Base-by-base conservation (phyloP, 257 asterid genomes). In the Coffea eugenioides region DNA sequence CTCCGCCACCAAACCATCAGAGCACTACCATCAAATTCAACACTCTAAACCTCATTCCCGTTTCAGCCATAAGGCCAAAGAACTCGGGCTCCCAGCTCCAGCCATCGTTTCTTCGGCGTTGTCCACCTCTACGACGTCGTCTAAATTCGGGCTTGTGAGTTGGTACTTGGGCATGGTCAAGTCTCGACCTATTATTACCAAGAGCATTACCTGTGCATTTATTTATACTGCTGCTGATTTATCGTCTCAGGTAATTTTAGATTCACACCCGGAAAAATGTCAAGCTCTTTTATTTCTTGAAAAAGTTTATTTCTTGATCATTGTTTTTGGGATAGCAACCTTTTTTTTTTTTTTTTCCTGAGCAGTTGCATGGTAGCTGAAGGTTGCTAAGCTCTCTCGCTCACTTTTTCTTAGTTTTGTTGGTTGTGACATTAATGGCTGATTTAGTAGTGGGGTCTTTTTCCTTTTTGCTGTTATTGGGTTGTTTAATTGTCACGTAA, bases 151-250 rank as follows among this genome's bases (percentile, higher is more conserved):
- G 68, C 46, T 93, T 57, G 86, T 92, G 10, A 46, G 83, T 5
- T 92, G 99, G 99, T 92, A 94, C 81, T 62, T 96, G 89, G 79
- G 83, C 74, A 71, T 83, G 89, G 80, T 96, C 74, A 82, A 88
- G 77, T 82, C 91, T 65, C 89, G 91, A 16, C 98, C 99, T 76
- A 56, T 95, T 84, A 77, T 89, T 78, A 95, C 98, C 39, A 95
- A 95, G 84, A 88, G 94, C 88, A 71, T 87, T 76, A 93, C 99
- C 52, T 83, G 95, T 74, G 89, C 94, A 15, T 77, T 92, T 73
- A 94, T 96, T 46, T 90, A 94, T 84, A 80, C 93, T 18, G 97
- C 96, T 23, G 97, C 98, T 65, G 99, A 94, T 75, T 56, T 90
- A 20, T 89, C 99, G 61, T 89, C 99, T 0, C 99, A 95, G 99